A percentile compares a stretch with the other conserved stretches of the same genome.
Evolutionary conservation across 768 basidiomycete genomes (phyloP).

Genomic region (Trichaptum fuscoviolaceum): DNA sequence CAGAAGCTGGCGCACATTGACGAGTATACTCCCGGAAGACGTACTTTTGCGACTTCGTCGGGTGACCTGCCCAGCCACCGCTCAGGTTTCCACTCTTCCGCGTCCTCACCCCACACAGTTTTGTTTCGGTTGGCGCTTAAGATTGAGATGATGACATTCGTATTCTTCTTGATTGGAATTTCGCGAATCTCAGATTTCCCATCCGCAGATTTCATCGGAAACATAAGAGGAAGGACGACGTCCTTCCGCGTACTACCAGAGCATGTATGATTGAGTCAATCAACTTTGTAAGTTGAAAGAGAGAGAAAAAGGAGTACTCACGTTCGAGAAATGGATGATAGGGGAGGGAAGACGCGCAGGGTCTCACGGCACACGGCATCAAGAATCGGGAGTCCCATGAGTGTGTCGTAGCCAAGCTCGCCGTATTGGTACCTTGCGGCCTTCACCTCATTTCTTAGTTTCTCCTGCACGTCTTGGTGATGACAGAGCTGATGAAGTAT

Average conservation of each 20-base stretch:
- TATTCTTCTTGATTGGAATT: conserved; percentile 18
- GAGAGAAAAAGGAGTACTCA: neutral
- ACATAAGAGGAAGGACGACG: conserved; percentile 35
- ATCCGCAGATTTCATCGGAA: conserved; percentile 31
- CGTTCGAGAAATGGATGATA: neutral
- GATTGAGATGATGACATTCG: conserved; percentile 12
- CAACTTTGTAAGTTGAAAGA: neutral
- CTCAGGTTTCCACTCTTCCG: conserved; percentile 16
- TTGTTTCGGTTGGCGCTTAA: conserved; percentile 14
- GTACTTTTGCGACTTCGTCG: conserved; percentile 12
- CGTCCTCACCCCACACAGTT: conserved; percentile 15
- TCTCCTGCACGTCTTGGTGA: conserved; percentile 23
- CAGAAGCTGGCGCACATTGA: conserved; percentile 8
- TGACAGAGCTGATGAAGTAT: conserved; percentile 20
- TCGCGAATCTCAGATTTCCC: conserved; percentile 29
- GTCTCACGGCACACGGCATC: conserved; percentile 21
- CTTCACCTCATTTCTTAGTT: conserved; percentile 21
- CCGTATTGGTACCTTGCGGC: conserved; percentile 9
- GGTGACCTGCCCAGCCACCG: conserved; percentile 18
- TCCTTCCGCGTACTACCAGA: conserved; percentile 30
- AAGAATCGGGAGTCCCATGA: conserved; percentile 22
- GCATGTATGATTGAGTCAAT: neutral
- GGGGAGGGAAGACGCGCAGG: neutral
- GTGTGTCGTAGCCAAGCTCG: conserved; percentile 21
- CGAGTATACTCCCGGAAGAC: conserved; percentile 17